Percentiles rank a stretch among this genome's conserved stretches.
phyloP scores from a whole-genome alignment of 1,284 basidiomycete species.

The Rhodotorula sp. region DNA sequence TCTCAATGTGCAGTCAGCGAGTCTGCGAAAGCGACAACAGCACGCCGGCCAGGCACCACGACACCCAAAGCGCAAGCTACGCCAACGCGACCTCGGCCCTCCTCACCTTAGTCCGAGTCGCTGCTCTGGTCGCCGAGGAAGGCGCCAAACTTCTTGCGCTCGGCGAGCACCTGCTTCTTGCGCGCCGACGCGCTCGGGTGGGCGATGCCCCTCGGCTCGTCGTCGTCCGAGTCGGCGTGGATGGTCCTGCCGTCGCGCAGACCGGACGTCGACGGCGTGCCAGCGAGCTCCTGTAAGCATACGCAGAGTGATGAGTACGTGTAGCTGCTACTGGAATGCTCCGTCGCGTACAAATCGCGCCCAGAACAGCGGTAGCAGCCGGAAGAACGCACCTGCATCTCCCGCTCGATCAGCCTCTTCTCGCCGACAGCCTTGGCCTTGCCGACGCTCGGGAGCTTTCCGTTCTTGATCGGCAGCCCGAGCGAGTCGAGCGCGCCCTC shows the following conservation, averaged over 20 bases:
- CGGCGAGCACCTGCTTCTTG: background rate
- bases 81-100: background rate
- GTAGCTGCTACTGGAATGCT: too few relatives aligned
- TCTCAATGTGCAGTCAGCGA: too few relatives aligned
- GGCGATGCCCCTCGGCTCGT: background rate
- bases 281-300: slow-evolving; percentile 10
- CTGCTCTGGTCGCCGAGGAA: slow-evolving; percentile 23
- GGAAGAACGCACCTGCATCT: slow-evolving; percentile 2
- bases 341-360: too few relatives aligned
- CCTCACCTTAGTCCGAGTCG: slow-evolving; percentile 10
- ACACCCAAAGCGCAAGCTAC: background rate
- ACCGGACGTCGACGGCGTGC: slow-evolving; percentile 8
- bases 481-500: slow-evolving; percentile 6
- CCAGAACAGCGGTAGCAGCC: too few relatives aligned
- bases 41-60: too few relatives aligned
- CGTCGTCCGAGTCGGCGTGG: background rate
- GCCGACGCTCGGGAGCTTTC: background rate
- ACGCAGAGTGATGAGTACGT: too few relatives aligned
- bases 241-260: slow-evolving; percentile 29
- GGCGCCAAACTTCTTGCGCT: slow-evolving; percentile 23
- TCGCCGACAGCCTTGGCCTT: slow-evolving; percentile 23
- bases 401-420: slow-evolving; percentile 13
- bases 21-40: too few relatives aligned
- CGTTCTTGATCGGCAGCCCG: slow-evolving; percentile 3
- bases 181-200: background rate